Evolutionary conservation across 2,329 filamentous ascomycete species (phyloP).

Genomic region (Epichloe aotearoae): DNA sequence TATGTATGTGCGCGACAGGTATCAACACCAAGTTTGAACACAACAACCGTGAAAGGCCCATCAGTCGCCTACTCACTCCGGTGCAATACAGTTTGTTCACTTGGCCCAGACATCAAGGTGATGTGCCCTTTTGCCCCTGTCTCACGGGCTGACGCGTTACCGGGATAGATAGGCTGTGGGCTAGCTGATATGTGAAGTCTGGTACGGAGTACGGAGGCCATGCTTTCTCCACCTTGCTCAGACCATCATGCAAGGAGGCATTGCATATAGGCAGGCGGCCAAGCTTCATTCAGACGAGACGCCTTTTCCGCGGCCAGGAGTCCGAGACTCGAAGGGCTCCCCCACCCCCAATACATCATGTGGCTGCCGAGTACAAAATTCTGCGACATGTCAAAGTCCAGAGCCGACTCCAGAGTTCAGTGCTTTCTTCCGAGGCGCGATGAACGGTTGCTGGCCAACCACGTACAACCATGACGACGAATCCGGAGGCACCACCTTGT

Average conservation of each 20-base stretch:
- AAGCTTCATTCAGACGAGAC: background rate
- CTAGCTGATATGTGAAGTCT: no score
- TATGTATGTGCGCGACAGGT: background rate
- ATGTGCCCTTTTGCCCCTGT: background rate
- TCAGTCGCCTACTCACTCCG: background rate
- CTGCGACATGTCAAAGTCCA: background rate
- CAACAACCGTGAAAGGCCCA: background rate
- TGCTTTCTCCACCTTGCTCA: background rate
- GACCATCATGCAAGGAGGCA: slow-evolving; percentile 1
- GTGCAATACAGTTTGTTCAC: background rate
- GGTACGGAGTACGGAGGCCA: background rate
- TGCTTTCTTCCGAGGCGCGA: no score
- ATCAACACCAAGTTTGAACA: background rate
- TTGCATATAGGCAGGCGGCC: background rate
- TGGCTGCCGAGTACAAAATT: background rate
- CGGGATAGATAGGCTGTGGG: background rate
- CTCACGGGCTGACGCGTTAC: background rate
- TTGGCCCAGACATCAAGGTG: background rate
- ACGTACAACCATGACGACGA: background rate
- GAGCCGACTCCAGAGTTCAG: background rate
- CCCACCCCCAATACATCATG: background rate
- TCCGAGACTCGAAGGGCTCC: background rate
- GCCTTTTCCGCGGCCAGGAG: background rate
- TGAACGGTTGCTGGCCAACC: no score
- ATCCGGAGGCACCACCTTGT: background rate